A percentile compares a stretch with the other conserved stretches of the same genome.
These are phyloP conservation scores for Lasiosphaeria miniovina DNA, from an alignment of 495 filamentous ascomycete species.

Conservation along the genomic window DNA sequence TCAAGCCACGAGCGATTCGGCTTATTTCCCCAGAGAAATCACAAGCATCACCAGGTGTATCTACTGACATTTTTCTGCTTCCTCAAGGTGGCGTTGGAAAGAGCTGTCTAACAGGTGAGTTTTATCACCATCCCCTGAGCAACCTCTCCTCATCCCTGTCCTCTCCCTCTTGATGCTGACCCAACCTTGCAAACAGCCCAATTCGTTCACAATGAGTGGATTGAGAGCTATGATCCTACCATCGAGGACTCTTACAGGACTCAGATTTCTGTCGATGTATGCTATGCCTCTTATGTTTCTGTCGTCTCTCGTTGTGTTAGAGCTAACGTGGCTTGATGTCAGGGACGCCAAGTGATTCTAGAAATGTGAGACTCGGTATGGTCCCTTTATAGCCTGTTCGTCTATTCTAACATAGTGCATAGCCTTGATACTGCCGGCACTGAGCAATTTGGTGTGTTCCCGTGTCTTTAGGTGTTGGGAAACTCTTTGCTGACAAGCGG, in stretches of 20 bases:
- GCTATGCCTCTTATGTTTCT: constrained; percentile 25
- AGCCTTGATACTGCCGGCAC: constrained; percentile 96
- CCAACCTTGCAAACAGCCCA: constrained; percentile 61
- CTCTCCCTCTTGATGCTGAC: constrained; percentile 20
- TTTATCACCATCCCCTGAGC: constrained; percentile 3
- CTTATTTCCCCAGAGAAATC: background rate
- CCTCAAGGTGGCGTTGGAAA: constrained; percentile 88
- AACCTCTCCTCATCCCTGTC: background rate
- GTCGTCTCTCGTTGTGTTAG: background rate
- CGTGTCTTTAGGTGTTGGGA: constrained; percentile 3
- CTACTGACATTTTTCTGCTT: constrained; percentile 29
- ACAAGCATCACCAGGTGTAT: constrained; percentile 27
- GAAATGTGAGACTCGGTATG: constrained; percentile 67
- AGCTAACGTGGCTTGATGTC: constrained; percentile 10
- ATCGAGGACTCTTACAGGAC: constrained; percentile 97
- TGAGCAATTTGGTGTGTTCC: constrained; percentile 89
- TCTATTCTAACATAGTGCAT: background rate
- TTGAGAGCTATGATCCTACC: constrained; percentile 97
- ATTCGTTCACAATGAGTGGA: constrained; percentile 99
- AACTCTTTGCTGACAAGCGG: constrained; percentile 16
- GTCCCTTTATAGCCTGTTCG: background rate
- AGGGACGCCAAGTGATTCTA: constrained; percentile 94
- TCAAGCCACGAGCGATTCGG: background rate
- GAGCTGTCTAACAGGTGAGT: constrained; percentile 91
- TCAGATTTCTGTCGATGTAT: constrained; percentile 89